Evolutionary conservation across 78 protist genomes (phyloP).

Genomic region (Tieghemostelium lacteum): DNA sequence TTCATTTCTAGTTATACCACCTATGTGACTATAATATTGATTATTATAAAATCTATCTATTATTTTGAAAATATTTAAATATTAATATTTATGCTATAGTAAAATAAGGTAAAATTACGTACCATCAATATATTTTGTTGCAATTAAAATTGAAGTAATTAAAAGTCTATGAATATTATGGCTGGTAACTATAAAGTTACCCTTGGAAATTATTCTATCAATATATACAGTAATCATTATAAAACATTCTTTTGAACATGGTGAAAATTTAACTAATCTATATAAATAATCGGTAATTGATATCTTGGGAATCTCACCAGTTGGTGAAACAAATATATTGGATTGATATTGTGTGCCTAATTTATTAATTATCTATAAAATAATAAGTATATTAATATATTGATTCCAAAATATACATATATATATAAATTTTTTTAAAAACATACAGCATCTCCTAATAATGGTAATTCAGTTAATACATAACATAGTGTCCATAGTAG

Average conservation of each 20-base stretch:
- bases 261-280: conserved; percentile 74
- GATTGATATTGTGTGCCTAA: conserved; percentile 34
- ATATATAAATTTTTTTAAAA: not conserved
- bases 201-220: conserved; percentile 52
- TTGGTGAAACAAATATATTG: conserved; percentile 71
- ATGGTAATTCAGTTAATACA: conserved; percentile 61
- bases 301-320: conserved; percentile 69
- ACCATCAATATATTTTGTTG: conserved; percentile 80
- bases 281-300: conserved; percentile 49
- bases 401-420: no score
- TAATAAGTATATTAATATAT: not conserved
- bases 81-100: not conserved
- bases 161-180: conserved; percentile 78
- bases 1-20: conserved; percentile 75
- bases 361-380: not conserved
- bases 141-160: conserved; percentile 68
- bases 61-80: not conserved
- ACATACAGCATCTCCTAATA: conserved; percentile 66
- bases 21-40: conserved; percentile 77
- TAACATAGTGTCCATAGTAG: conserved; percentile 57
- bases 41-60: conserved; percentile 73
- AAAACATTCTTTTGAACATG: conserved; percentile 79
- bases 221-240: conserved; percentile 70
- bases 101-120: not conserved
- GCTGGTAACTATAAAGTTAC: conserved; percentile 46